Evolutionary conservation across 2,329 filamentous ascomycete species (phyloP), one percentile per base, ranked within the genome.

Genomic region (Fusarium sp.): DNA sequence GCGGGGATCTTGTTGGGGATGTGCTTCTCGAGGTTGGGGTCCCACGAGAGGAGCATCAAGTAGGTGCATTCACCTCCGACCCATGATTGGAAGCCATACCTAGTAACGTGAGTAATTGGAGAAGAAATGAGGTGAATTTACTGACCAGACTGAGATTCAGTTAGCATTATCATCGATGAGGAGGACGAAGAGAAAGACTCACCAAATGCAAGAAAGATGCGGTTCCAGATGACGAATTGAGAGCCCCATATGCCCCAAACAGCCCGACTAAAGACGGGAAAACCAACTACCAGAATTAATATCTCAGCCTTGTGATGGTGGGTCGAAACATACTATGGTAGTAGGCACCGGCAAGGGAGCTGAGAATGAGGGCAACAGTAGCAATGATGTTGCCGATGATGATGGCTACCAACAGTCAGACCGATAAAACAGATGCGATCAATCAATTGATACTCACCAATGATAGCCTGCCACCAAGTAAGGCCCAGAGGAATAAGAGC

Each of bases 61-160:
- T 87, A 85, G 64, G 86, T 71, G 58, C 85, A 87, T 74, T 85
- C 80, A 4, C 85, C 85, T 14, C 86, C 86, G 45, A 86, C 83
- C 83, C 85, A 87, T 6, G 85, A 82, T 61, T 86, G 85, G 66
- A 87, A 85, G 18, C 82, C 84, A 62, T 85, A 84, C 83, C 82
- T 83, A 20, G 57, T 25, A 39, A 1, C 13, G 56, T 73, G 54
- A 67, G 66, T 5, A 48, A 37, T 9, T 66, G 67, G 11, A 16
- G 1, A 18, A 13, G 45, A 20, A 23, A 10, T 3, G 6, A n/a
- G 25, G 6, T 18, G 14, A 5, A 9, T 14, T 7, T 27, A 41
- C 65, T 50, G 25, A 68, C 71, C 71, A 73, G 37, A 73, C 71
- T 73, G 37, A 6, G 7, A n/a, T 37, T 37, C 10, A 30, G 56